Conservation (phyloP, 2,329 filamentous ascomycete genomes). For the Sporothrix sp. region DNA sequence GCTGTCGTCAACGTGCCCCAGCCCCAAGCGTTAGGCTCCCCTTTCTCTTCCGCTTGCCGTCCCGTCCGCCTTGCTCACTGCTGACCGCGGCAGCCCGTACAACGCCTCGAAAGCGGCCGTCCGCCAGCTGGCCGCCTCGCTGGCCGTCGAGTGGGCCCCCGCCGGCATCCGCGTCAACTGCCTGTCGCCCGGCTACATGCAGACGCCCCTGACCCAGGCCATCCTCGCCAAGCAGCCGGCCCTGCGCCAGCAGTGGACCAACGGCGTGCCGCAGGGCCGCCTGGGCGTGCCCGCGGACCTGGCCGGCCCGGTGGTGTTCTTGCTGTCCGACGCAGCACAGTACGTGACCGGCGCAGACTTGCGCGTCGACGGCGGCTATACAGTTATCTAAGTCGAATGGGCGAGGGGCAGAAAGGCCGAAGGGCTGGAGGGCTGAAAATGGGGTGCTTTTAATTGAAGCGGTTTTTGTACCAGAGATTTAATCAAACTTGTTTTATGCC, state of each 20-base stretch:
- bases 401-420: not conserved
- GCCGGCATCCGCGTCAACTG: constrained; percentile 87
- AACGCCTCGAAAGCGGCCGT: constrained; percentile 91
- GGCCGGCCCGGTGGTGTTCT: constrained; percentile 84
- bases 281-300: constrained; percentile 89
- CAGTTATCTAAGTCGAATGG: constrained; percentile 52
- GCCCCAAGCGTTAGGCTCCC: constrained; percentile 62
- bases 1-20: constrained; percentile 92
- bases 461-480: no score
- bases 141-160: constrained; percentile 90
- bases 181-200: constrained; percentile 93
- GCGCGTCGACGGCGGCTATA: constrained; percentile 81
- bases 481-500: no score
- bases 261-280: constrained; percentile 82
- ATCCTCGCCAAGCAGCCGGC: constrained; percentile 91
- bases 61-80: not conserved
- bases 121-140: constrained; percentile 72
- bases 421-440: no score
- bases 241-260: constrained; percentile 82
- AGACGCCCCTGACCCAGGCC: constrained; percentile 88
- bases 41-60: not conserved
- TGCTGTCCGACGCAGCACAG: constrained; percentile 66
- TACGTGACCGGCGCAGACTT: constrained; percentile 68
- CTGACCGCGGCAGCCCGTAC: constrained; percentile 52
- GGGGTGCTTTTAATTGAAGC: no score